These are phyloP conservation scores for Globisporangium iwayamae DNA, from an alignment of 352 stramenopile species.

Conservation along the genomic window DNA sequence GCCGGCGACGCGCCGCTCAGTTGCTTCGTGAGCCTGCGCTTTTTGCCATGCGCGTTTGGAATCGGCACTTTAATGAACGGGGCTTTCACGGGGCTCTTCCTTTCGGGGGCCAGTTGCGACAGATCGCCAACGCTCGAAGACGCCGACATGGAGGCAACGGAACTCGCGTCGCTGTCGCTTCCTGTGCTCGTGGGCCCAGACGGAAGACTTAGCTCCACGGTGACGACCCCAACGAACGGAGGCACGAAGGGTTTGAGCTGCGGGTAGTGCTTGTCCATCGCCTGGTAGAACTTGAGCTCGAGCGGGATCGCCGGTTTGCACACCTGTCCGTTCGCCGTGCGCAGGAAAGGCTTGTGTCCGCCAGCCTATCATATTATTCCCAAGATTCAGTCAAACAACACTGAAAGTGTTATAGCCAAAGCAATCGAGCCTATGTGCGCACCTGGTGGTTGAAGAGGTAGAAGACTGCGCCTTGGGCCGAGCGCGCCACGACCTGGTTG, in stretches of 20 bases:
- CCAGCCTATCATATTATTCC: conserved; percentile 32
- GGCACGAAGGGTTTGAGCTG: conserved; percentile 69
- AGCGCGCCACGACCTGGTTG: conserved; percentile 64
- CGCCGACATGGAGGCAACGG: conserved; percentile 15
- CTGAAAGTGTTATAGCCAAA: neutral
- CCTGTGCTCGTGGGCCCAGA: neutral
- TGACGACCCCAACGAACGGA: conserved; percentile 61
- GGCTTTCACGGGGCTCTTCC: conserved; percentile 11
- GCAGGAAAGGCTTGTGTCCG: conserved; percentile 71
- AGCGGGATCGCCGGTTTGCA: conserved; percentile 74
- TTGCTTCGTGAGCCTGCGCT: conserved; percentile 31
- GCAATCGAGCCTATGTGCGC: neutral
- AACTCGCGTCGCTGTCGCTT: conserved; percentile 9
- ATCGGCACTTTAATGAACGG: conserved; percentile 7
- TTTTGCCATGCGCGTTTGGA: conserved; percentile 25
- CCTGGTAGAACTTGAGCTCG: conserved; percentile 75
- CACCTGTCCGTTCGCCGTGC: conserved; percentile 56
- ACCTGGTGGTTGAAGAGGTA: conserved; percentile 82
- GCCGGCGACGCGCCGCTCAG: conserved; percentile 16
- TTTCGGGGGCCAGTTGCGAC: conserved; percentile 11
- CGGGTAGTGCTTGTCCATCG: conserved; percentile 39
- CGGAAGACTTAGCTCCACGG: conserved; percentile 42
- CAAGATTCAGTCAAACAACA: neutral
- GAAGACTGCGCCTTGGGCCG: conserved; percentile 59
- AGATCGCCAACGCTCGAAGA: conserved; percentile 17